These are phyloP conservation scores for Ophiocordyceps australis DNA, from an alignment of 2,329 filamentous ascomycete species.

Conservation along the genomic window DNA sequence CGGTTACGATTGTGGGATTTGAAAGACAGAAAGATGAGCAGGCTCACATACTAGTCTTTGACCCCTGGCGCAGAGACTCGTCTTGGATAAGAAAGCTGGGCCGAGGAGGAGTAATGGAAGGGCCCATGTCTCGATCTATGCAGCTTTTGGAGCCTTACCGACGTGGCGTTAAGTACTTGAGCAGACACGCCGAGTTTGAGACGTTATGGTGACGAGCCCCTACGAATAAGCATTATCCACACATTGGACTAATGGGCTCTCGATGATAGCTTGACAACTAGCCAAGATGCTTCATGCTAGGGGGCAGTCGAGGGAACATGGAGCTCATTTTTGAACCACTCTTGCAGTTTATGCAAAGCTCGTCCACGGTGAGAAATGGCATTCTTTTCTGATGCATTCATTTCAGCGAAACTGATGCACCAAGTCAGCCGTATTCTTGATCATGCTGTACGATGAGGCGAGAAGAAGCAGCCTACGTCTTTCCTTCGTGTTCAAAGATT, in stretches of 20 bases:
- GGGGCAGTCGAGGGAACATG: no score
- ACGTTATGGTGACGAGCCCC: slow-evolving; percentile 41
- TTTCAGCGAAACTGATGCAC: slow-evolving; percentile 77
- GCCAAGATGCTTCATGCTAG: no score
- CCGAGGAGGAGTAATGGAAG: no score
- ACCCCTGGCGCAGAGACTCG: slow-evolving; percentile 64
- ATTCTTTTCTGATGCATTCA: slow-evolving; percentile 80
- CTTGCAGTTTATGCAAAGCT: slow-evolving; percentile 72
- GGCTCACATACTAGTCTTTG: slow-evolving; percentile 65
- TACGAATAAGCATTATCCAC: no score
- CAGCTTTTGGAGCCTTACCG: slow-evolving; percentile 55
- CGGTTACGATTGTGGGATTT: slow-evolving; percentile 74
- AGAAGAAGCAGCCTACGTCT: slow-evolving; percentile 38
- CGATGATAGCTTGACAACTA: no score
- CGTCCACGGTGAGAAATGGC: slow-evolving; percentile 78
- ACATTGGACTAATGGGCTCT: no score
- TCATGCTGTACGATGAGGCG: not conserved
- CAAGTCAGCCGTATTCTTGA: no score
- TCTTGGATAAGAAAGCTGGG: slow-evolving; percentile 40
- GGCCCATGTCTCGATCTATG: slow-evolving; percentile 18
- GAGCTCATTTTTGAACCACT: slow-evolving; percentile 51
- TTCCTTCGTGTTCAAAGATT: slow-evolving; percentile 82
- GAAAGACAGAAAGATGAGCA: slow-evolving; percentile 49
- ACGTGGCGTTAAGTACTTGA: slow-evolving; percentile 47
- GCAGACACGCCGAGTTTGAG: slow-evolving; percentile 62